Evolutionary conservation across 1,139 yeast species (phyloP).

Genomic region (Pichia sp.): DNA sequence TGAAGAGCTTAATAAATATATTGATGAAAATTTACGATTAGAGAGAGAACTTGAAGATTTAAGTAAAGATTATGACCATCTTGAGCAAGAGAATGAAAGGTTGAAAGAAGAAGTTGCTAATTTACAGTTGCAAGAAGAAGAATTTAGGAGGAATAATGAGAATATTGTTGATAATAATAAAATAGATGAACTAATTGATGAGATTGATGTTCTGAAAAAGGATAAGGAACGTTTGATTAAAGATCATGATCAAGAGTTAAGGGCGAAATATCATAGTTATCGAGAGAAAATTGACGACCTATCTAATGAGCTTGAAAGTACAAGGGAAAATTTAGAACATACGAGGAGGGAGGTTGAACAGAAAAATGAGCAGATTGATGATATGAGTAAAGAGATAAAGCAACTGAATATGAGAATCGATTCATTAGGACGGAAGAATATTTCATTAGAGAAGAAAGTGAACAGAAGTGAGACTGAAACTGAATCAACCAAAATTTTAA

Average conservation of each 20-base stretch:
- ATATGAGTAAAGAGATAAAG: conserved; percentile 4
- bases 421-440: conserved; percentile 6
- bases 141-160: conserved; percentile 2
- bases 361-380: conserved; percentile 5
- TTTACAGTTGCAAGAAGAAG: conserved; percentile 11
- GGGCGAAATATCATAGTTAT: conserved; percentile 6
- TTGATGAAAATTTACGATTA: conserved; percentile 5
- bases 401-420: conserved; percentile 6
- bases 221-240: conserved; percentile 16
- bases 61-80: conserved; percentile 3
- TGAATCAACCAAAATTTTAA: conserved; percentile 7
- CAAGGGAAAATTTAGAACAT: conserved; percentile 12
- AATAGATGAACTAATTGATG: conserved; percentile 1
- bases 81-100: conserved; percentile 15
- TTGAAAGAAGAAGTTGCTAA: conserved; percentile 5
- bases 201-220: conserved; percentile 15
- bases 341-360: conserved; percentile 6
- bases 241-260: conserved; percentile 8
- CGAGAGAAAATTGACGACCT: conserved; percentile 10
- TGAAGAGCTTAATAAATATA: not conserved
- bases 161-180: not conserved
- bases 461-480: conserved; percentile 1
- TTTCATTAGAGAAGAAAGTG: conserved; percentile 1
- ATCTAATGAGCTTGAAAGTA: conserved; percentile 11
- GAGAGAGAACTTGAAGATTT: not conserved